A percentile compares a stretch with the other conserved stretches of the same genome.
Conservation (phyloP, 805 yeast genomes). For the Candida multigemmis region DNA sequence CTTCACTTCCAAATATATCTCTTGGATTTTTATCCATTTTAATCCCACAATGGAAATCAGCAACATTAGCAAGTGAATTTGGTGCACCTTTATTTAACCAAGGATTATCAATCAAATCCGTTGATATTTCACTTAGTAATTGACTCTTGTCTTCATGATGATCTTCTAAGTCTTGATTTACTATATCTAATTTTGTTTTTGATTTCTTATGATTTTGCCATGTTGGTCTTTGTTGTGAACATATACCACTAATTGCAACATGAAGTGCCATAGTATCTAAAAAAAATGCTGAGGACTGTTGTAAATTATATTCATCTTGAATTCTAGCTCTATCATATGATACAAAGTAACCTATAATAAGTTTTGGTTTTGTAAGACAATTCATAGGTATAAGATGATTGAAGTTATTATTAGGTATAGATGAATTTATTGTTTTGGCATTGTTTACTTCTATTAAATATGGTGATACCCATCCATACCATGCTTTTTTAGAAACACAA, state of each 20-base stretch:
- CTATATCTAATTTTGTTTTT: conserved; percentile 9
- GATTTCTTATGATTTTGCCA: conserved; percentile 56
- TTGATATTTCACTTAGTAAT: conserved; percentile 15
- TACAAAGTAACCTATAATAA: conserved; percentile 85
- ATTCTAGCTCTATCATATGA: conserved; percentile 87
- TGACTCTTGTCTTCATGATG: conserved; percentile 3
- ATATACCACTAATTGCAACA: conserved; percentile 83
- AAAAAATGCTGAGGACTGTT: conserved; percentile 63
- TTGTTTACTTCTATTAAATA: conserved; percentile 55
- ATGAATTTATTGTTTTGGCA: conserved; percentile 22
- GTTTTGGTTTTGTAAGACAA: conserved; percentile 29
- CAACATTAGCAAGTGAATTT: conserved; percentile 75
- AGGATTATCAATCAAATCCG: conserved; percentile 51
- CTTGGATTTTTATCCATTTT: conserved; percentile 59
- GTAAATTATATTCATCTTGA: conserved; percentile 68
- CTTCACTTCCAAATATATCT: conserved; percentile 49
- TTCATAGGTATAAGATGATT: conserved; percentile 77
- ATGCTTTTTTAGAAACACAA: conserved; percentile 66
- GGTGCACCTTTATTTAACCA: conserved; percentile 76
- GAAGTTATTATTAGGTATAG: conserved; percentile 18
- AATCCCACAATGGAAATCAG: conserved; percentile 66
- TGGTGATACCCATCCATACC: conserved; percentile 97
- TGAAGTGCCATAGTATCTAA: conserved; percentile 92
- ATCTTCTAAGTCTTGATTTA: conserved; percentile 6
- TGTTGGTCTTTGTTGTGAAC: conserved; percentile 79